Base-by-base conservation (phyloP, 345 rosid species). In the Eucalyptus guilfoylei region DNA sequence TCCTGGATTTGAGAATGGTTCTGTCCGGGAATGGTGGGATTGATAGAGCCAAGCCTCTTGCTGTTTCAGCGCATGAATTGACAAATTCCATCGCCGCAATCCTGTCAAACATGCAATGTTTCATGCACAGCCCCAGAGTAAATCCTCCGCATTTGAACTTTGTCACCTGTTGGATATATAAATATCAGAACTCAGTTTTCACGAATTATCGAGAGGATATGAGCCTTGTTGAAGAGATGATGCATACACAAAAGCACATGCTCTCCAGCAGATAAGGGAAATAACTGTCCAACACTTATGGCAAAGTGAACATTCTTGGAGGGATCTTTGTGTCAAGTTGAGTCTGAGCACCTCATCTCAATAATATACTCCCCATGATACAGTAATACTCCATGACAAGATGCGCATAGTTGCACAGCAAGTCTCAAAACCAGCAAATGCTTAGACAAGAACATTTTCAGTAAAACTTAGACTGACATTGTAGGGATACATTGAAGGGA, bases 31-130 rank as follows among this genome's bases (percentile, higher is more conserved):
- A 94, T 9, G 97, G 98, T 72, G 95, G 94, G 83, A 93, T 89
- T 69, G 94, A 67, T 50, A 95, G 90, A 40, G 96, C 94, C 89
- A 95, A 80, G 89, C 97, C 96, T 91, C 97, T 91, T 69, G 98
- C 97, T 37, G 92, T 92, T 92, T 96, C 96, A 62, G 95, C 97
- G 96, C 98, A 96, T 76, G 96, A 94, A 89, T 93, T 96, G 83
- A 95, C 96, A 87, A 96, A 96, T 87, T 96, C 98, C 97, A 95
- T 96, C 1, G 95, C 97, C 45, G 93, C 98, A 86, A 96, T 96
- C 19, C 98, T 96, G 88, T 96, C 96, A 45, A 95, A 94, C 96
- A 96, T 93, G 89, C 97, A 96, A 85, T 96, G 95, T 76, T 95
- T 95, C 96, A 95, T 93, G 89, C 95, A 92, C 47, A 96, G 91